phyloP scores from a whole-genome alignment of 2,329 filamentous ascomycete species.

The Fusarium sp. region DNA sequence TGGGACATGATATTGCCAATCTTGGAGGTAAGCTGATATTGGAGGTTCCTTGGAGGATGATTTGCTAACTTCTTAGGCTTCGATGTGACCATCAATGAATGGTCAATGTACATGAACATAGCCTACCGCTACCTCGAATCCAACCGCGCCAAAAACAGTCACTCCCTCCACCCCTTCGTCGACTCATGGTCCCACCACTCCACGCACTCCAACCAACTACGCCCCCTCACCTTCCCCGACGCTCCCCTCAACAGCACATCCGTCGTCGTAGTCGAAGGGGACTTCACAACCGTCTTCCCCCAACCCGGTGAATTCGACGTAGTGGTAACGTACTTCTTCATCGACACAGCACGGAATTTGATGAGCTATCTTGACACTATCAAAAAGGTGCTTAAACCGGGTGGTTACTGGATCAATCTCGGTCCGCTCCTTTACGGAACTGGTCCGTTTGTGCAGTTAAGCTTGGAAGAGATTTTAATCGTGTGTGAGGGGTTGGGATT shows the following conservation, averaged over 20 bases:
- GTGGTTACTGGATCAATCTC: conserved; percentile 67
- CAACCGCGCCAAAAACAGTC: conserved; percentile 38
- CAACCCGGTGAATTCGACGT: conserved; percentile 55
- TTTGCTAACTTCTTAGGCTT: conserved; percentile 50
- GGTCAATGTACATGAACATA: conserved; percentile 67
- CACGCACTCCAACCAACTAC: conserved; percentile 59
- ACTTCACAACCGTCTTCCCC: conserved; percentile 61
- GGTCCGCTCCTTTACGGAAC: conserved; percentile 67
- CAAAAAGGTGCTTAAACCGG: conserved; percentile 56
- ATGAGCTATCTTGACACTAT: conserved; percentile 67
- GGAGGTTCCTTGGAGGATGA: fast-evolving
- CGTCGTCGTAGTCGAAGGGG: conserved; percentile 64
- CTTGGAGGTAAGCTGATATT: conserved; percentile 53
- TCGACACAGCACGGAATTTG: conserved; percentile 68
- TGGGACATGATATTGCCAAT: conserved; percentile 62
- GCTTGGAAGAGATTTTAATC: conserved; percentile 62
- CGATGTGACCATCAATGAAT: conserved; percentile 67
- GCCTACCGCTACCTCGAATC: conserved; percentile 62
- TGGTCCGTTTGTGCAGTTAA: conserved; percentile 64
- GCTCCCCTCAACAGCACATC: conserved; percentile 47
- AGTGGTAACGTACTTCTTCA: conserved; percentile 68
- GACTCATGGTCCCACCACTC: conserved; percentile 68
- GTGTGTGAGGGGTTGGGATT: conserved; percentile 64
- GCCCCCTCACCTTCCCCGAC: conserved; percentile 60
- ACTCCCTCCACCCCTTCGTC: conserved; percentile 61